Evolutionary conservation across 768 basidiomycete genomes (phyloP), one percentile per base, ranked within the genome.

Genomic region (Suillus sp.): DNA sequence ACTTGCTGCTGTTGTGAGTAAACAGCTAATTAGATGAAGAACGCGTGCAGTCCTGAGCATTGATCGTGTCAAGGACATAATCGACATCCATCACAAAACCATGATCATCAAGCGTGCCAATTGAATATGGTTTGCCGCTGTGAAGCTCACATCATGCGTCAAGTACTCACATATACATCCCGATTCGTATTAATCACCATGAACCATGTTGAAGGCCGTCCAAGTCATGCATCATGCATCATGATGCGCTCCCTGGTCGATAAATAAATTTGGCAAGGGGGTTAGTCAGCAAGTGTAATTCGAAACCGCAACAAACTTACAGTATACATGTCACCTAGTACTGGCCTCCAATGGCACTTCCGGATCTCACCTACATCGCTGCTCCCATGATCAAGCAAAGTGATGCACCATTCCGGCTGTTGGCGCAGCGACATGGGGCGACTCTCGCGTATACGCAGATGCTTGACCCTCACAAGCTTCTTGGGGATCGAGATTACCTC

Each of bases 301-400:
- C 14, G 40, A 42, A 3, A 18, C 18, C 18, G 0, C 42, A 11
- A 43, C 37, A 14, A 38, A 38, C n/a, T n/a, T n/a, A n/a, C n/a
- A n/a, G n/a, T n/a, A n/a, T n/a, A n/a, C n/a, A n/a, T n/a, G n/a
- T n/a, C n/a, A n/a, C n/a, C n/a, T n/a, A n/a, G 32, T 8, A 34
- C 59, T 18, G 16, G 20, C n/a, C 22, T n/a, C 22, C 4, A 3
- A 56, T 56, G 59, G 6, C 32, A 1, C 20, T 60, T 34, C 67
- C 67, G 1, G 68, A 75, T 62, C 66, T 80, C 62, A 65, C 70
- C 27, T 79, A 74, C 62, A 81, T 91, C 60, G 80, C 87, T 8
- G 90, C 90, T 8, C 90, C 90, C 3, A 92, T 92, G 90, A 83
- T 93, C 62, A 87, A 90, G 63, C 91, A 92, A 70, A 91, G 89